Evolutionary conservation across 257 asterid genomes (phyloP).

Genomic region (Plantago major): DNA sequence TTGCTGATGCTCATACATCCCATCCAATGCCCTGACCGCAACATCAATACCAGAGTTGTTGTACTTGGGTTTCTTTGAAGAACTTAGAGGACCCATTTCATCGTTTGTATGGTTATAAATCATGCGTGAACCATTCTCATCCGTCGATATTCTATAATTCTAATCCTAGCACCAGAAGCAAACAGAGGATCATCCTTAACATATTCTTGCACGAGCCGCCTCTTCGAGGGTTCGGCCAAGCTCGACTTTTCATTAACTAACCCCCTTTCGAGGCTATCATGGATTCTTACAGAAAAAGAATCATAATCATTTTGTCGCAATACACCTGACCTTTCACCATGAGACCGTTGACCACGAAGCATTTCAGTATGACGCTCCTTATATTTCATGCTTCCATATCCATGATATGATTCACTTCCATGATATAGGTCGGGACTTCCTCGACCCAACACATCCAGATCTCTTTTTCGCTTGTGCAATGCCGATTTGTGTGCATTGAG

Average conservation of each 20-base stretch:
- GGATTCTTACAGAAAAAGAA: background rate
- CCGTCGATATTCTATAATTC: slow-evolving; percentile 33
- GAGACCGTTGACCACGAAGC: background rate
- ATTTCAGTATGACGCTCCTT: slow-evolving; percentile 5
- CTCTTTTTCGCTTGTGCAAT: background rate
- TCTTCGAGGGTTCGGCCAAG: slow-evolving; percentile 27
- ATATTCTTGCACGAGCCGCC: slow-evolving; percentile 26
- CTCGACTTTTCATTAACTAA: slow-evolving; percentile 24
- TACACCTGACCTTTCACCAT: background rate
- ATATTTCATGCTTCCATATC: background rate
- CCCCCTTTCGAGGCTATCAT: slow-evolving; percentile 15
- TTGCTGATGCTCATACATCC: slow-evolving; percentile 20
- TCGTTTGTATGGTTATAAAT: slow-evolving; percentile 31
- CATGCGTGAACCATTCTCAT: slow-evolving; percentile 38
- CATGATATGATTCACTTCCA: slow-evolving; percentile 3
- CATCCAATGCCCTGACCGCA: slow-evolving; percentile 22
- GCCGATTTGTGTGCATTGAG: background rate
- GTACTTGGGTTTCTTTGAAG: slow-evolving; percentile 30
- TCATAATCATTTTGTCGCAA: background rate
- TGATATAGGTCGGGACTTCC: no score
- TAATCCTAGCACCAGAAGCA: slow-evolving; percentile 27
- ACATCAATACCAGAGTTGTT: slow-evolving; percentile 23
- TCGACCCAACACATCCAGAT: background rate
- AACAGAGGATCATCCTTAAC: slow-evolving; percentile 18
- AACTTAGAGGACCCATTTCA: slow-evolving; percentile 18